These are phyloP conservation scores for Ascomycota sp. DNA, from an alignment of 2,329 filamentous ascomycete genomes.

Conservation along the genomic window DNA sequence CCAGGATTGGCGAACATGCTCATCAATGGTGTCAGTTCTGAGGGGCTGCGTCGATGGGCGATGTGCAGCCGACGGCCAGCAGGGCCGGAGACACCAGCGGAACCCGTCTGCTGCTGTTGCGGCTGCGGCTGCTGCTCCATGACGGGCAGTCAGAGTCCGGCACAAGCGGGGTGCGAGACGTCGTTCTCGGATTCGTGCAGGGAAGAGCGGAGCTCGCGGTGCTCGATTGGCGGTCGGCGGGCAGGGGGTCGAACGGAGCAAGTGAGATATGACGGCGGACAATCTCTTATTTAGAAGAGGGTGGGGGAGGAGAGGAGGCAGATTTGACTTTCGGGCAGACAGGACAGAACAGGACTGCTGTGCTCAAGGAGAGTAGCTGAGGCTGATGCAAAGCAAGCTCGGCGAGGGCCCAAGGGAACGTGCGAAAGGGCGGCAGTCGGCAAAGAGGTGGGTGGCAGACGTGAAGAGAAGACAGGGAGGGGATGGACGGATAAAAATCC, in stretches of 20 bases:
- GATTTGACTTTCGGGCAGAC: too few relatives aligned
- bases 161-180: slow-evolving; percentile 21
- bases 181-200: slow-evolving; percentile 3
- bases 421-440: slow-evolving; percentile 14
- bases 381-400: slow-evolving; percentile 3
- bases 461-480: slow-evolving; percentile 17
- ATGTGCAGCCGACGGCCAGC: slow-evolving; percentile 85
- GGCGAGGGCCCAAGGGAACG: slow-evolving; percentile 18
- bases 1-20: slow-evolving; percentile 58
- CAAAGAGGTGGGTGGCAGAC: slow-evolving; percentile 14
- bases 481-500: slow-evolving; percentile 12
- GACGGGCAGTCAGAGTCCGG: slow-evolving; percentile 26
- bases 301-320: background rate
- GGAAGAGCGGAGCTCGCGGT: slow-evolving; percentile 4
- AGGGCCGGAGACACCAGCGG: slow-evolving; percentile 47
- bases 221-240: background rate
- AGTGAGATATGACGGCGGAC: too few relatives aligned
- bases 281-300: background rate
- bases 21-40: slow-evolving; percentile 92
- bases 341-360: slow-evolving; percentile 4
- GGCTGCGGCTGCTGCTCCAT: slow-evolving; percentile 33
- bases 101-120: slow-evolving; percentile 31
- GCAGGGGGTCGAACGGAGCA: slow-evolving; percentile 1
- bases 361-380: background rate
- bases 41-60: slow-evolving; percentile 89